A percentile compares a stretch with the other conserved stretches of the same genome.
Evolutionary conservation across 192 early-diverging fungal genomes (phyloP).

Genomic region (Mortierella hygrophila): DNA sequence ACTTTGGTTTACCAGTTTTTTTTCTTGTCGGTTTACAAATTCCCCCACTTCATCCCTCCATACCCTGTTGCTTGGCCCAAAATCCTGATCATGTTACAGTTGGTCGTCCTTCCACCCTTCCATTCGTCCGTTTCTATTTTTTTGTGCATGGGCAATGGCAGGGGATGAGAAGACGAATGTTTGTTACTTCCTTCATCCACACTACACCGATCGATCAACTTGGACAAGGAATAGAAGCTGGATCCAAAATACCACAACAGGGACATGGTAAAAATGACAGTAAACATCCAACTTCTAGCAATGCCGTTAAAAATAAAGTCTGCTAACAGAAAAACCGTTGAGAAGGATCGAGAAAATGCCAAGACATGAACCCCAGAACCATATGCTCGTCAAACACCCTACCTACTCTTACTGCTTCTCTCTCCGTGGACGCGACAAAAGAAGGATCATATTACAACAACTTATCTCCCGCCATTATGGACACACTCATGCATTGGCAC

Average conservation of each 20-base stretch:
- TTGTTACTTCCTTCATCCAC: background rate
- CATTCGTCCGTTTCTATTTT: background rate
- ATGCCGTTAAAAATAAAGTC: conserved; percentile 3
- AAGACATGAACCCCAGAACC: background rate
- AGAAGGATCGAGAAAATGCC: conserved; percentile 1
- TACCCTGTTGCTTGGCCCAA: background rate
- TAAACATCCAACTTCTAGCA: background rate
- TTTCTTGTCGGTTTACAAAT: background rate
- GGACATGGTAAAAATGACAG: background rate
- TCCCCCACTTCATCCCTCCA: background rate
- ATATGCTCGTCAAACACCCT: background rate
- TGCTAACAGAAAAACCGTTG: background rate
- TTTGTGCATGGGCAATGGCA: background rate
- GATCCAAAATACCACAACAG: background rate
- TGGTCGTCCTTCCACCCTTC: background rate
- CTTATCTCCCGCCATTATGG: background rate
- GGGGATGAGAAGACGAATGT: background rate
- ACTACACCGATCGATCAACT: background rate
- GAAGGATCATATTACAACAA: background rate
- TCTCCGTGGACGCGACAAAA: background rate
- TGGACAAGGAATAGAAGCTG: background rate
- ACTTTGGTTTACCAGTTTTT: conserved; percentile 1
- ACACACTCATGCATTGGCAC: background rate
- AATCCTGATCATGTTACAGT: conserved; percentile 10
- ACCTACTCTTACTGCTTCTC: background rate